Base-by-base conservation (phyloP, 2,329 filamentous ascomycete genomes). In the Neoascochyta sp. region DNA sequence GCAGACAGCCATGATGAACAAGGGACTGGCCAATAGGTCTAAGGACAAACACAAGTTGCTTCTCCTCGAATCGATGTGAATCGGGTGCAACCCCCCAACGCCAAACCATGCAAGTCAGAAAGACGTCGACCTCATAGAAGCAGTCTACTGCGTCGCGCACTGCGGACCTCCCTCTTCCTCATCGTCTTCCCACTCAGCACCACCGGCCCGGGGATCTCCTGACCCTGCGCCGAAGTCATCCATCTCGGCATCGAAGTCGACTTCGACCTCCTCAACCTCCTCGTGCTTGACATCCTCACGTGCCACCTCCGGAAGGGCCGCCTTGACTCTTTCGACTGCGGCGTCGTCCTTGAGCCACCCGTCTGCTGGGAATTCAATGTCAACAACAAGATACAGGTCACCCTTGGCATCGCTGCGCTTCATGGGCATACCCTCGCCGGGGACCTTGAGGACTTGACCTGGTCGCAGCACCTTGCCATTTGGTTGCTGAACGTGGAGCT, bases 381-480 rank as follows among this genome's bases (percentile, higher is more conserved):
- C 81, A 43, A 95, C 81, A 20, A 84, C 69, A 22, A 98, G 72
- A 64, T 90, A 98, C 11, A 98, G 69, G 54, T 96, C 88, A 23
- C 92, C 92, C 58, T 80, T 87, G 4, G 69, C 57, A 21, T 98
- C 92, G 42, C 82, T 86, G 34, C 81, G 80, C 74, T 95, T 95
- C 49, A 81, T 65, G 2, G 92, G 92, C 92, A 98, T 98, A 38
- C 92, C 92, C 68, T 98, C 92, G 15, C 87, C 88, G 2, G 74
- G 65, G 1, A 98, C 71, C 69, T 88, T 95, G 50, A 98, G 73
- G 6, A 90, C 77, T 57, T 98, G 86, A 15, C 81, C 83, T 0
- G 92, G 89, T 15, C 80, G 78, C 19, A 98, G 67, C 29, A 96
- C 74, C 61, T 89, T 83, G 47, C 90, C 90, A 20, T 63, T 47